phyloP scores from a whole-genome alignment of 2,329 filamentous ascomycete species.

The Pseudogymnoascus sp. region DNA sequence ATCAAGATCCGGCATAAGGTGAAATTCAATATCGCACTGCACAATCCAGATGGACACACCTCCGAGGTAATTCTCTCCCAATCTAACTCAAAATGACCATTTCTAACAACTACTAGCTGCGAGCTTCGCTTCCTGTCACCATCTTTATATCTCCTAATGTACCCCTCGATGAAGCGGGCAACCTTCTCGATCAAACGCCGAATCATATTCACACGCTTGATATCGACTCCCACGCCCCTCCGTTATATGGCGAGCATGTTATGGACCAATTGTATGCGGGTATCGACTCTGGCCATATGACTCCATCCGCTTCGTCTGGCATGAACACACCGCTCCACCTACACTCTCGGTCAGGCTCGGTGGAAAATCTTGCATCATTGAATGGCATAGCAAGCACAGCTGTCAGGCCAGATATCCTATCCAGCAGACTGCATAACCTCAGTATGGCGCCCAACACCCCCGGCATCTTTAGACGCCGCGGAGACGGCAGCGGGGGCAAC shows the following conservation, averaged over 20 bases:
- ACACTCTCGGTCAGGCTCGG: constrained; percentile 66
- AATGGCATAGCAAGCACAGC: constrained; percentile 39
- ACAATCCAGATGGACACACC: constrained; percentile 90
- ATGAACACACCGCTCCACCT: constrained; percentile 72
- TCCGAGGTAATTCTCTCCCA: constrained; percentile 59
- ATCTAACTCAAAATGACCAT: neutral
- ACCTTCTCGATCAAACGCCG: constrained; percentile 58
- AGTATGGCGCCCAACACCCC: constrained; percentile 42
- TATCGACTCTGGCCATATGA: constrained; percentile 77
- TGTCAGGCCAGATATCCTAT: constrained; percentile 49
- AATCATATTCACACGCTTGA: constrained; percentile 41
- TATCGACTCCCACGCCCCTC: constrained; percentile 65
- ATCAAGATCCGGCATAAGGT: constrained; percentile 93
- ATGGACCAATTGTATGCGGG: constrained; percentile 88
- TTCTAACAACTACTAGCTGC: constrained; percentile 46
- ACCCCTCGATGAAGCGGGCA: constrained; percentile 79
- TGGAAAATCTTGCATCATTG: constrained; percentile 67
- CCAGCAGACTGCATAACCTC: constrained; percentile 63
- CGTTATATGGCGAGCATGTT: constrained; percentile 82
- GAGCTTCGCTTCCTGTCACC: constrained; percentile 82
- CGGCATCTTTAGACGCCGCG: constrained; percentile 25
- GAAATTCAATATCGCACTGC: constrained; percentile 81
- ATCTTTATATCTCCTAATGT: constrained; percentile 95
- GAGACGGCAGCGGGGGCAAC: constrained; percentile 28
- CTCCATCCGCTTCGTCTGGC: constrained; percentile 60